Conservation (phyloP, 1,139 yeast genomes). For the Candida sanyaensis region DNA sequence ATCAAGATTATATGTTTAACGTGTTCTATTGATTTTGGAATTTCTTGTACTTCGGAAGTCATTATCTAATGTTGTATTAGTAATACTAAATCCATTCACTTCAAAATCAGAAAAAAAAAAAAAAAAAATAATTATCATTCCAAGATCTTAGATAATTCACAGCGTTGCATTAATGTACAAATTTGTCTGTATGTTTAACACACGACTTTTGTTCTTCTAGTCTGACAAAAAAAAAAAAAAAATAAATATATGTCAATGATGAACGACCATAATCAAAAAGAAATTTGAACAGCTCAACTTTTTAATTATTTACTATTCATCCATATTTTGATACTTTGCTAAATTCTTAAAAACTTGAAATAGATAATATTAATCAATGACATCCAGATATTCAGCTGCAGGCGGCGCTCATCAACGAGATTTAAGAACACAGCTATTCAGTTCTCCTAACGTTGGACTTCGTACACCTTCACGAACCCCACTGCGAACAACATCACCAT, state of each 20-base stretch:
- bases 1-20: conserved; percentile 66
- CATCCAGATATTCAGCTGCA: conserved; percentile 36
- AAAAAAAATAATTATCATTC: background rate
- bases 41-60: conserved; percentile 20
- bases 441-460: conserved; percentile 28
- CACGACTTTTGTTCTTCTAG: background rate
- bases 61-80: background rate
- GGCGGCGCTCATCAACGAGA: conserved; percentile 49
- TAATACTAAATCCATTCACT: too few species aligned
- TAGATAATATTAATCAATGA: conserved; percentile 18
- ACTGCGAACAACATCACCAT: conserved; percentile 51
- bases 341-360: background rate
- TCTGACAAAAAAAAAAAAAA: background rate
- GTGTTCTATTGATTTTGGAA: conserved; percentile 55
- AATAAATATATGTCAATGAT: background rate
- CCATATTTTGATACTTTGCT: background rate
- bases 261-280: background rate
- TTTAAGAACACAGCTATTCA: conserved; percentile 47
- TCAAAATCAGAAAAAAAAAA: background rate
- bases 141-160: too few species aligned
- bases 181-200: too few species aligned
- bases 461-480: conserved; percentile 25
- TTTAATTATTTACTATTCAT: background rate
- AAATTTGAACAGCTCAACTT: background rate
- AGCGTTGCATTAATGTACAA: too few species aligned